phyloP scores from a whole-genome alignment of 441 rosid genomes.

The Croton laevigatus region DNA sequence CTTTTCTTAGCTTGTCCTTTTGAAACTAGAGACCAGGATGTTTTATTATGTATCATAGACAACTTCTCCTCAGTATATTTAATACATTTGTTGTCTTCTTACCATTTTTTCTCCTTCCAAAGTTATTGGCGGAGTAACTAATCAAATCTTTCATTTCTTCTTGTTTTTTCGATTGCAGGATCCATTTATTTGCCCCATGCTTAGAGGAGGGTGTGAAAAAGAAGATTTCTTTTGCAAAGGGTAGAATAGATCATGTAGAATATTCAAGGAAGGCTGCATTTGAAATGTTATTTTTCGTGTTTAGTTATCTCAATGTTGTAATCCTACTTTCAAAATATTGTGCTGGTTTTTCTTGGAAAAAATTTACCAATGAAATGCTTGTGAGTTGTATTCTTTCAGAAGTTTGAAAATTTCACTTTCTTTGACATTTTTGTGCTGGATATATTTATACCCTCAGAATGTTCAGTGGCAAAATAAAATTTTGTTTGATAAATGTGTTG shows the following conservation, averaged over 20 bases:
- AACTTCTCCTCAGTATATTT: not conserved
- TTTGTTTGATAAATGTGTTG: not conserved
- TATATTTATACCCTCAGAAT: not conserved
- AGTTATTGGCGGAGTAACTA: not conserved
- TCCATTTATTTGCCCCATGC: conserved; percentile 1
- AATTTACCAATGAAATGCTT: not conserved
- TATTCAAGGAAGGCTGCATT: conserved; percentile 9
- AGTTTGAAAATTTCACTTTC: not conserved
- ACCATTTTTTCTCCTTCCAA: not conserved
- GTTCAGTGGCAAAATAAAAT: not conserved
- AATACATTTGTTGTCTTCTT: not conserved
- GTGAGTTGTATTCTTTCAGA: not conserved
- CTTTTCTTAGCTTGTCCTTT: not conserved
- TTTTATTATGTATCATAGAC: not conserved
- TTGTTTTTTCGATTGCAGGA: conserved; percentile 18
- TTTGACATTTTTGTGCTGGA: not conserved
- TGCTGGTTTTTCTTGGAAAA: conserved; percentile 1
- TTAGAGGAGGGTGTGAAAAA: not conserved
- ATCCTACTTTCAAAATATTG: not conserved
- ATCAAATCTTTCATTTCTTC: not conserved
- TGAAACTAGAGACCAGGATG: not conserved
- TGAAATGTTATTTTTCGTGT: not conserved
- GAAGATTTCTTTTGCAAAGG: not conserved
- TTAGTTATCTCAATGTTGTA: conserved; percentile 16
- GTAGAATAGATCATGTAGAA: conserved; percentile 9